A percentile compares a stretch with the other conserved stretches of the same genome.
These are phyloP conservation scores for Trametopsis cervina DNA, from an alignment of 768 basidiomycete species.

Conservation along the genomic window DNA sequence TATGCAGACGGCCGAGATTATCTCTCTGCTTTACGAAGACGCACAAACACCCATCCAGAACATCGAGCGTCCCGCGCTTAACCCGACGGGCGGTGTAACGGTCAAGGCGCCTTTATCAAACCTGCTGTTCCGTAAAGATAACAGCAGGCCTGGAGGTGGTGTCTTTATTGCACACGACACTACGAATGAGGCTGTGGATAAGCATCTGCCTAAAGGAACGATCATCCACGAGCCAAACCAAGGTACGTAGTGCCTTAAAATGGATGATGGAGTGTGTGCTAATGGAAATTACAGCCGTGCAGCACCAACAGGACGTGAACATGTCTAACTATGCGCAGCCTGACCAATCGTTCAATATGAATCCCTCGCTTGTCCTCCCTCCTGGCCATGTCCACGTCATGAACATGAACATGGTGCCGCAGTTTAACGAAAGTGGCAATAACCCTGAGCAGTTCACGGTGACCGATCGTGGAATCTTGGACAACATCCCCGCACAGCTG, in stretches of 20 bases:
- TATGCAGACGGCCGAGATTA: conserved; percentile 85
- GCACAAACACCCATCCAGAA: conserved; percentile 67
- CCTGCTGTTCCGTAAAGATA: conserved; percentile 73
- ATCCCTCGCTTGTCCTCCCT: conserved; percentile 39
- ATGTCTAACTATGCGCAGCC: not conserved
- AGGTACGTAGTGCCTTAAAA: no score
- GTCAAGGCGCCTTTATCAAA: conserved; percentile 39
- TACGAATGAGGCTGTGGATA: conserved; percentile 15
- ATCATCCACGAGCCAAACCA: conserved; percentile 45
- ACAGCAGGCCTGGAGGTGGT: conserved; percentile 78
- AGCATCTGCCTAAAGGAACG: conserved; percentile 47
- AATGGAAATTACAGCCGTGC: not conserved
- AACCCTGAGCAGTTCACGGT: conserved; percentile 54
- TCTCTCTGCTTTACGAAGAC: conserved; percentile 84
- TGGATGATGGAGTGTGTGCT: no score
- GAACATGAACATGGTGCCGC: conserved; percentile 63
- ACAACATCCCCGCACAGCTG: conserved; percentile 69
- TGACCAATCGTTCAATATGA: conserved; percentile 41
- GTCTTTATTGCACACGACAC: conserved; percentile 61
- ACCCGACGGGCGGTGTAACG: conserved; percentile 72
- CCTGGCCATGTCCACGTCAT: conserved; percentile 64
- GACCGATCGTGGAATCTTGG: conserved; percentile 63
- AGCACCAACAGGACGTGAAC: not conserved
- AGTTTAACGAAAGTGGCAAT: conserved; percentile 18
- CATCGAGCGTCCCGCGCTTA: conserved; percentile 52